Evolutionary conservation across 2,329 filamentous ascomycete genomes (phyloP), one percentile per base, ranked within the genome.

Genomic region (Colletotrichum cuscutae): DNA sequence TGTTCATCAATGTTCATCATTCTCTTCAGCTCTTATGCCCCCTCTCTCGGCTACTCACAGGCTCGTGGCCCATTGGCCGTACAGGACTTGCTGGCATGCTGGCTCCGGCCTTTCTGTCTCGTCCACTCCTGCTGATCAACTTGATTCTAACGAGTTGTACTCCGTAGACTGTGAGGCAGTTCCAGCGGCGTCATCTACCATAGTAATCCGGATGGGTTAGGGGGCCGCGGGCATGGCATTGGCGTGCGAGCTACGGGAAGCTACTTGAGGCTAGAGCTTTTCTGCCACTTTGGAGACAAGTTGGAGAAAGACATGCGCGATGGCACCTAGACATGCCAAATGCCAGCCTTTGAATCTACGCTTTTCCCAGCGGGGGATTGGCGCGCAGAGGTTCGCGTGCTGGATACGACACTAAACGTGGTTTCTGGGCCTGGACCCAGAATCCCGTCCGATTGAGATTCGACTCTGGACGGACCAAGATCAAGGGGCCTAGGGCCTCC

Each of bases 371-470:
- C n/a, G 46, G 24, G 53, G 37, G 19, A 22, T 26, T 42, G 32
- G 32, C 30, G 15, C 22, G 37, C 19, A 52, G 42, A 42, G 42
- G 59, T 11, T 63, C n/a, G 46, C 28, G 32, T 35, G 60, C 13
- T 4, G 26, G 28, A 53, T 53, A 53, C 60, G 46, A 53, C 60
- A 49, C 60, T 53, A 35, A 63, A 63, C 46, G 13, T 15, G 30
- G 54, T 57, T 42, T 57, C 35, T 54, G 68, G 64, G 52, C 37
- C 68, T 71, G 68, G 63, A 26, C 68, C 68, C 42, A 49, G 42
- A 49, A 49, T 49, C 19, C 42, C 67, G 8, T 70, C 22, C 57
- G 68, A 68, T 71, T 68, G 63, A 57, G 64, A 71, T 68, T 71
- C 49, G 35, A 68, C 37, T 62, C 57, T 57, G 28, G 9, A 19